Base-by-base conservation (phyloP, 2,329 filamentous ascomycete genomes). In the Plenodomus tracheiphilus region DNA sequence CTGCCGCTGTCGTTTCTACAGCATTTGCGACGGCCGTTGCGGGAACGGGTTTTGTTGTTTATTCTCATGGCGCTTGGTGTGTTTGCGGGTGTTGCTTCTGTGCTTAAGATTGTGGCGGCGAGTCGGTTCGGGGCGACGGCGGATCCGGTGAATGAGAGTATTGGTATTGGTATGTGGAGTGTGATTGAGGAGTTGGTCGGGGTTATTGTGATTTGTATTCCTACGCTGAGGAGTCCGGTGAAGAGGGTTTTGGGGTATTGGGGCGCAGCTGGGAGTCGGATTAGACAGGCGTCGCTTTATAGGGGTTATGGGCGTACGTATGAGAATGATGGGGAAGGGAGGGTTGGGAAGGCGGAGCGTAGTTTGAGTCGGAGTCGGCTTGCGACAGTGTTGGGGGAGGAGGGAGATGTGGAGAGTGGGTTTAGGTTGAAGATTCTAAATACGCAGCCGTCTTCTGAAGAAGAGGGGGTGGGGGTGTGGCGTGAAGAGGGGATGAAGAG, bases 131-230 rank as follows among this genome's bases (percentile, higher is more conserved):
- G 48, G 15, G 22, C 21, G 13, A 59, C 53, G 3, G 47, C 34
- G 4, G 58, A 62, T 30, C 32, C 37, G n/a, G 47, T 54, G 36
- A 53, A 41, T 16, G 54, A 61, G 41, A 51, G 49, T 20, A 30
- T 61, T 35, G 39, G 47, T 11, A 49, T 65, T 6, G 53, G 50
- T 0, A 47, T 66, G 16, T 66, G 63, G 63, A 50, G 48, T 15
- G 53, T 59, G 3, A 43, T 66, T 16, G 64, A 68, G 41, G 52
- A 57, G 28, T 59, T 65, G 18, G 34, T 46, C 1, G 54, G 56
- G 2, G 56, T 66, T 3, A 58, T 66, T 17, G 62, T 58, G 3
- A 59, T 61, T 2, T 62, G 59, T 35, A 46, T 66, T 20, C 63
- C 64, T 1, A 59, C 53, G 35, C 49, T 68, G 22, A 56, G 56